A percentile compares a stretch with the other conserved stretches of the same genome.
Conservation (phyloP, 148 eudicot genomes). For the Camellia japonica region DNA sequence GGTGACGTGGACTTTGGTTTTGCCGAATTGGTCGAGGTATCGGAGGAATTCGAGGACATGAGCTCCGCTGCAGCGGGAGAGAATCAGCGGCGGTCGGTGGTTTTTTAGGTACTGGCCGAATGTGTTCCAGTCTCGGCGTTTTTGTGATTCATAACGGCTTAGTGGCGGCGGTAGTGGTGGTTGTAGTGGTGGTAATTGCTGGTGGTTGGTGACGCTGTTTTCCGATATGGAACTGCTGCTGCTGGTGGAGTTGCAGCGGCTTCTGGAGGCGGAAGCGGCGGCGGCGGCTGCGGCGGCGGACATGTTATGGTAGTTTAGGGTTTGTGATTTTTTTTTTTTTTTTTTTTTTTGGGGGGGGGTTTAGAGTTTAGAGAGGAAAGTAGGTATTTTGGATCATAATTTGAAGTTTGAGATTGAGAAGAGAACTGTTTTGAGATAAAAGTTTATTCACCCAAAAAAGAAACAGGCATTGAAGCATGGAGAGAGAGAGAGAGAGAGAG, state of each 20-base stretch:
- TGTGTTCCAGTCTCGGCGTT: slow-evolving; percentile 38
- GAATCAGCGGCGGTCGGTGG: slow-evolving; percentile 30
- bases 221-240: neutral
- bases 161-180: slow-evolving; percentile 8
- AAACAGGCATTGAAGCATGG: neutral
- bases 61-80: slow-evolving; percentile 37
- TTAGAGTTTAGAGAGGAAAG: neutral
- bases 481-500: neutral
- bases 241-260: slow-evolving; percentile 9
- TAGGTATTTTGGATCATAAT: neutral
- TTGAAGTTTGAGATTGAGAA: too few species aligned
- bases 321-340: neutral
- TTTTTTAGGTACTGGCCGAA: slow-evolving; percentile 29
- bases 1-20: slow-evolving; percentile 34
- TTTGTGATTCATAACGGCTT: slow-evolving; percentile 31
- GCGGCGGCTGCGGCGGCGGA: slow-evolving; percentile 7
- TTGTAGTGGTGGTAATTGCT: neutral
- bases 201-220: neutral
- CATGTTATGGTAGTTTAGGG: neutral
- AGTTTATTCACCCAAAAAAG: too few species aligned
- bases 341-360: neutral
- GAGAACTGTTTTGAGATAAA: too few species aligned
- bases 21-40: slow-evolving; percentile 33
- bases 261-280: neutral
- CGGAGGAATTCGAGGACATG: slow-evolving; percentile 35